phyloP scores from a whole-genome alignment of 2,329 filamentous ascomycete species.

The Penicillium sp. region DNA sequence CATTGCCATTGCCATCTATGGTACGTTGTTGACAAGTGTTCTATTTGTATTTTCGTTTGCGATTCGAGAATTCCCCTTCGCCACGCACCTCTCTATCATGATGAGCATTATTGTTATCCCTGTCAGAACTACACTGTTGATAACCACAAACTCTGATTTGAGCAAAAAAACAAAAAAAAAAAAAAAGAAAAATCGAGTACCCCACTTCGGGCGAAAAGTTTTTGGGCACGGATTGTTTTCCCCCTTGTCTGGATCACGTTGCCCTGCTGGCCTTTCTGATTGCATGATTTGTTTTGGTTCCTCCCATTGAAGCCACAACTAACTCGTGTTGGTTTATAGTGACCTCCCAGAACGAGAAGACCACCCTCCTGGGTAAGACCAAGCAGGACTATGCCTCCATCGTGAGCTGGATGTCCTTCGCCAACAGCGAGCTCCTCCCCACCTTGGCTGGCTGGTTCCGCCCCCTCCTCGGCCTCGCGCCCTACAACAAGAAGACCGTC shows the following conservation, averaged over 20 bases:
- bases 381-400: constrained; percentile 99
- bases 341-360: constrained; percentile 99
- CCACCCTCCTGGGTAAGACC: constrained; percentile 96
- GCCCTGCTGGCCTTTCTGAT: constrained; percentile 13
- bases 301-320: constrained; percentile 18
- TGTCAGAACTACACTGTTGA: constrained; percentile 96
- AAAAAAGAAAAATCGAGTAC: constrained; percentile 44
- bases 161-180: constrained; percentile 26
- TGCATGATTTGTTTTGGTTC: constrained; percentile 10
- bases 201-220: constrained; percentile 25
- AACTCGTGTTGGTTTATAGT: constrained; percentile 53
- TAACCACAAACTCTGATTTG: constrained; percentile 65
- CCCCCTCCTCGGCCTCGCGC: constrained; percentile 72
- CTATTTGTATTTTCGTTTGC: constrained; percentile 13
- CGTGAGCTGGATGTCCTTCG: constrained; percentile 95
- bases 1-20: constrained; percentile 95
- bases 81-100: constrained; percentile 38
- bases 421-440: constrained; percentile 80
- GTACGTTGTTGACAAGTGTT: constrained; percentile 58
- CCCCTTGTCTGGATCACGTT: constrained; percentile 15
- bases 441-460: constrained; percentile 74
- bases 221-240: constrained; percentile 6
- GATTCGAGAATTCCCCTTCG: constrained; percentile 1
- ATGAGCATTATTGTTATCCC: constrained; percentile 89
- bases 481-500: constrained; percentile 98